These are phyloP conservation scores for Colletotrichum limetticola DNA, from an alignment of 2,329 filamentous ascomycete species.

Conservation along the genomic window DNA sequence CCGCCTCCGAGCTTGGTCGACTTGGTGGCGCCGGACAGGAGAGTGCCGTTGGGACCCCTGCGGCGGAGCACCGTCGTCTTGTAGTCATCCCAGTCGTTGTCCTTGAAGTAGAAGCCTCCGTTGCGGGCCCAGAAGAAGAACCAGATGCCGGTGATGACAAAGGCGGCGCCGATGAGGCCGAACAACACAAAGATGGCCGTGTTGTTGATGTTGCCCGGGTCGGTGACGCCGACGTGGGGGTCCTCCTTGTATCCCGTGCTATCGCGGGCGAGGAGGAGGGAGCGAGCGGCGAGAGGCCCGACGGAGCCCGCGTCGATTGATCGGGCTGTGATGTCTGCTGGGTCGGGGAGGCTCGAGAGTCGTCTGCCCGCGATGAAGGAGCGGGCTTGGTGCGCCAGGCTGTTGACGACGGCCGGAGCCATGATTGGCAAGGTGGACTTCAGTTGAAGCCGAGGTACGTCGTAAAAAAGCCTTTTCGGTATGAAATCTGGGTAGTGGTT, in stretches of 20 bases:
- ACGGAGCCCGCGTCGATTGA: constrained; percentile 43
- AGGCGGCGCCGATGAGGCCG: constrained; percentile 80
- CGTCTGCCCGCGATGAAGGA: constrained; percentile 42
- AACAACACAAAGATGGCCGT: constrained; percentile 86
- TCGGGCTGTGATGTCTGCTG: constrained; percentile 36
- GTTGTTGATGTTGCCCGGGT: constrained; percentile 69
- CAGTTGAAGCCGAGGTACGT: not conserved
- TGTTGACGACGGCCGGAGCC: constrained; percentile 53
- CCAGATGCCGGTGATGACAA: constrained; percentile 85
- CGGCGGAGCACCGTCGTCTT: constrained; percentile 92
- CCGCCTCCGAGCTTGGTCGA: constrained; percentile 89
- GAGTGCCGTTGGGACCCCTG: constrained; percentile 88
- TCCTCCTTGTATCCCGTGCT: constrained; percentile 45
- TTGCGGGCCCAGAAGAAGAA: constrained; percentile 99
- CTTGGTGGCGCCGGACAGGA: constrained; percentile 83
- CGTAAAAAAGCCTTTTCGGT: not conserved
- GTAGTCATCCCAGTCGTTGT: constrained; percentile 98
- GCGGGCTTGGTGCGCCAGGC: constrained; percentile 31
- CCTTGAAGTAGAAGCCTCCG: constrained; percentile 87
- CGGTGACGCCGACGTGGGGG: constrained; percentile 60
- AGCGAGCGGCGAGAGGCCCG: constrained; percentile 55
- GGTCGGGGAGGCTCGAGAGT: constrained; percentile 40
- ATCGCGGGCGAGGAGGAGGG: constrained; percentile 54
- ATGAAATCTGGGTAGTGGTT: not conserved
- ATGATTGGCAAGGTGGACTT: constrained; percentile 38